Evolutionary conservation across 2,329 filamentous ascomycete species (phyloP).

Genomic region (Sclerotinia nivalis): DNA sequence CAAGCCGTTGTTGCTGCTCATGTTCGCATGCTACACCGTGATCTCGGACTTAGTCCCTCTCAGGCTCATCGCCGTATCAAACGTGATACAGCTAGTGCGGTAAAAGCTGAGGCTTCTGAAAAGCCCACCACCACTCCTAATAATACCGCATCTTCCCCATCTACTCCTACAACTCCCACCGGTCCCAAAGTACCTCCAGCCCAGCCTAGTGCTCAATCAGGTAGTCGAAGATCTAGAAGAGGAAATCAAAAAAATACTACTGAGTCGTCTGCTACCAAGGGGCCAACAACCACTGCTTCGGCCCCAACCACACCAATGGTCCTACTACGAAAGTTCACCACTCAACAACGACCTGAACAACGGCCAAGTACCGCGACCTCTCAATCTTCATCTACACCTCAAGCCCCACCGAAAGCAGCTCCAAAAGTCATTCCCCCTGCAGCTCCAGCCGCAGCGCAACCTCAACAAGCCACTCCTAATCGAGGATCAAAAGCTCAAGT

Average conservation of each 20-base stretch:
- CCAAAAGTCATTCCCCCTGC: slow-evolving; percentile 31
- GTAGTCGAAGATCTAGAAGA: slow-evolving; percentile 41
- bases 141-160: slow-evolving; percentile 20
- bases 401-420: slow-evolving; percentile 33
- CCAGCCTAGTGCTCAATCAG: slow-evolving; percentile 29
- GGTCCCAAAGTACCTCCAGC: slow-evolving; percentile 37
- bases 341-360: slow-evolving; percentile 25
- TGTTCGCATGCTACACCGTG: slow-evolving; percentile 64
- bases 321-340: slow-evolving; percentile 45
- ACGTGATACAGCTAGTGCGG: slow-evolving; percentile 48
- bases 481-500: slow-evolving; percentile 28
- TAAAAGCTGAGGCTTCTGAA: slow-evolving; percentile 35
- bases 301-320: slow-evolving; percentile 41
- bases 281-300: slow-evolving; percentile 33
- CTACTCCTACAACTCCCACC: slow-evolving; percentile 32
- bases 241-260: slow-evolving; percentile 40
- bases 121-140: slow-evolving; percentile 25
- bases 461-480: slow-evolving; percentile 36
- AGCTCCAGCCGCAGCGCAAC: slow-evolving; percentile 33
- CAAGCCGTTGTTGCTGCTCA: slow-evolving; percentile 58
- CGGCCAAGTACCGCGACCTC: slow-evolving; percentile 30
- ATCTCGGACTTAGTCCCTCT: slow-evolving; percentile 64
- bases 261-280: slow-evolving; percentile 32
- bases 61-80: slow-evolving; percentile 62
- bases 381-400: slow-evolving; percentile 9